Evolutionary conservation across 805 yeast species (phyloP), one percentile per base, ranked within the genome.

Genomic region (Wickerhamiella shivajii): DNA sequence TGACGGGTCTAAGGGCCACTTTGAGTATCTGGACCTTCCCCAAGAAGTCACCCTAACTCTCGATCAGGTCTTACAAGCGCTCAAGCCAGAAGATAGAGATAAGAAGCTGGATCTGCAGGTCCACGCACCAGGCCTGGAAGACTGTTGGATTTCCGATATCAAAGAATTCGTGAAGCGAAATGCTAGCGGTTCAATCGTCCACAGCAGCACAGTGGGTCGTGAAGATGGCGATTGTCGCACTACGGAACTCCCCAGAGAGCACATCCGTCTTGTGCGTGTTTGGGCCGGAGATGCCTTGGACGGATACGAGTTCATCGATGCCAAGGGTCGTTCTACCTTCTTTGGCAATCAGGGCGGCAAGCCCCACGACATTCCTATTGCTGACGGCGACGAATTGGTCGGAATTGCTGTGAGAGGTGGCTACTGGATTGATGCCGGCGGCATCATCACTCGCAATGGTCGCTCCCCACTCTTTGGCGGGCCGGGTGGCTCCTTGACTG

Each of bases 341-440:
- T 51, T 56, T 29, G 66, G 66, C 19, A 53, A 49, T 16, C 42
- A 45, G 9, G 64, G 61, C 3, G 66, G 64, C 10, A 29, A 41
- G 5, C 56, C 57, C n/a, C 44, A 68, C 38, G 74, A 63, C 40
- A 66, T 76, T 38, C 51, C 49, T 1, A 45, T 84, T n/a, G 57
- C 59, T 3, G 52, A 51, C 0, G 79, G 72, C 29, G 94, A 87
- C 49, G 38, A 43, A 7, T 58, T 87, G 6, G 51, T 61, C 3
- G 77, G 75, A 17, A 58, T 85, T 35, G 62, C 66, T 27, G 57
- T 83, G 29, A 63, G 93, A 42, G 62, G 71, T 26, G 97, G 97
- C 8, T 72, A 64, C 2, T 90, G 97, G 96, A 61, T 90, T 4
- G 97, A 90, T 60, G 94, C 77, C 1, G 59, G 81, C 15, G 90